These are phyloP conservation scores for Pseudocercospora crystallina DNA, from an alignment of 2,329 filamentous ascomycete species.

Conservation along the genomic window DNA sequence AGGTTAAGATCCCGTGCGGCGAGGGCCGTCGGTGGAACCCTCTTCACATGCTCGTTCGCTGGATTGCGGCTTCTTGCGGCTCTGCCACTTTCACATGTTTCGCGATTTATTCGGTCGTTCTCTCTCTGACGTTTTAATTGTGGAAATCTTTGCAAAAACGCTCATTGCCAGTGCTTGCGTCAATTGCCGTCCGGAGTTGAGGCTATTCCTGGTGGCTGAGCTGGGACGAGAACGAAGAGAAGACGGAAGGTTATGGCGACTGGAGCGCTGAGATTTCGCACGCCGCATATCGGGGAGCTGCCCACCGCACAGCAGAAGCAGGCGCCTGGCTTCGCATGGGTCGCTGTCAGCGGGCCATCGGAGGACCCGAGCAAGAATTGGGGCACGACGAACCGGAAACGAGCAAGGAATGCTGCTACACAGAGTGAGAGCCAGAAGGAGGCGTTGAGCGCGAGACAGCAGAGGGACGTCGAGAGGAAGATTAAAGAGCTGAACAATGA, in stretches of 20 bases:
- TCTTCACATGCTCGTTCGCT: slow-evolving; percentile 9
- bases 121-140: neutral
- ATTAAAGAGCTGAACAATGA: slow-evolving; percentile 82
- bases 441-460: slow-evolving; percentile 77
- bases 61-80: too few species aligned
- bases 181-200: neutral
- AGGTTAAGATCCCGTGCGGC: neutral
- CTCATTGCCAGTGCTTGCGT: neutral
- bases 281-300: slow-evolving; percentile 79
- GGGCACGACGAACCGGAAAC: slow-evolving; percentile 59
- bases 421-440: slow-evolving; percentile 43
- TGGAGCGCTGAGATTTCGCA: slow-evolving; percentile 39
- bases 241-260: slow-evolving; percentile 2
- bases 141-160: neutral
- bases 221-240: slow-evolving; percentile 1
- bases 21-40: slow-evolving; percentile 2
- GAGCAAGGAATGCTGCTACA: slow-evolving; percentile 58
- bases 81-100: too few species aligned
- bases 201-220: neutral
- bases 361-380: slow-evolving; percentile 52
- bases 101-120: too few species aligned
- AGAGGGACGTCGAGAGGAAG: slow-evolving; percentile 77
- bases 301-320: slow-evolving; percentile 63
- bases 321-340: slow-evolving; percentile 89
- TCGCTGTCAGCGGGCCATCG: slow-evolving; percentile 69